phyloP scores from a whole-genome alignment of 2,329 filamentous ascomycete species.

The Ceratocystis lukuohia region DNA sequence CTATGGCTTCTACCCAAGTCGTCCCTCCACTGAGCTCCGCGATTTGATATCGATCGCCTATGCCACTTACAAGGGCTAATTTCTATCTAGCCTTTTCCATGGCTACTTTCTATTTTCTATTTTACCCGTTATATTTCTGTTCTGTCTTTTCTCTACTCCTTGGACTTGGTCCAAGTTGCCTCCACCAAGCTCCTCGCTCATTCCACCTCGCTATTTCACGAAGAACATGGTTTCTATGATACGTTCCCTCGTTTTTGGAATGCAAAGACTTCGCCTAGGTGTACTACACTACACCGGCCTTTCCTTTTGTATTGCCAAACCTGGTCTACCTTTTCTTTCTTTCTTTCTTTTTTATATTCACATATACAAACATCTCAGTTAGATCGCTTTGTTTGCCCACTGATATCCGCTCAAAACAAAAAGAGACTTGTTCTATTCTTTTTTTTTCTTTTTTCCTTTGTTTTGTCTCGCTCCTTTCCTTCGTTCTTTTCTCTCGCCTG shows the following conservation, averaged over 20 bases:
- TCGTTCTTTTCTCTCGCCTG: slow-evolving; percentile 20
- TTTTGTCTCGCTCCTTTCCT: slow-evolving; percentile 18
- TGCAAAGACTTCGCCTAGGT: not conserved
- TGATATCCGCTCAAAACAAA: not conserved
- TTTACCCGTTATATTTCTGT: not conserved
- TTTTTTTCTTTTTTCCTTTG: not conserved
- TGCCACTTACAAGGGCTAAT: not conserved
- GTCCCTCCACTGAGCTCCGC: not conserved
- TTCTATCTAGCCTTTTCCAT: not conserved
- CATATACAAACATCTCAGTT: slow-evolving; percentile 5
- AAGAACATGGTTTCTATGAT: slow-evolving; percentile 10
- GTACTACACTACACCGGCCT: not conserved
- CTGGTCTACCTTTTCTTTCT: slow-evolving; percentile 6
- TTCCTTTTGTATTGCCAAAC: not conserved
- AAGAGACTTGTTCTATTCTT: not conserved
- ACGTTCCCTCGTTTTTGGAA: not conserved
- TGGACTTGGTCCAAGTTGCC: not conserved
- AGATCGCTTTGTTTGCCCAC: not conserved
- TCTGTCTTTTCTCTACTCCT: slow-evolving; percentile 1
- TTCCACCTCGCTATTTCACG: not conserved
- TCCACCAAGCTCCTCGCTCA: not conserved
- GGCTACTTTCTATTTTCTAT: not conserved
- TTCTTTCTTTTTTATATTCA: slow-evolving; percentile 7
- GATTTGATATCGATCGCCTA: not conserved
- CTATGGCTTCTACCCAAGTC: not conserved